Conservation (phyloP, 2,329 filamentous ascomycete species). For the Aaosphaeria pasadenensis region DNA sequence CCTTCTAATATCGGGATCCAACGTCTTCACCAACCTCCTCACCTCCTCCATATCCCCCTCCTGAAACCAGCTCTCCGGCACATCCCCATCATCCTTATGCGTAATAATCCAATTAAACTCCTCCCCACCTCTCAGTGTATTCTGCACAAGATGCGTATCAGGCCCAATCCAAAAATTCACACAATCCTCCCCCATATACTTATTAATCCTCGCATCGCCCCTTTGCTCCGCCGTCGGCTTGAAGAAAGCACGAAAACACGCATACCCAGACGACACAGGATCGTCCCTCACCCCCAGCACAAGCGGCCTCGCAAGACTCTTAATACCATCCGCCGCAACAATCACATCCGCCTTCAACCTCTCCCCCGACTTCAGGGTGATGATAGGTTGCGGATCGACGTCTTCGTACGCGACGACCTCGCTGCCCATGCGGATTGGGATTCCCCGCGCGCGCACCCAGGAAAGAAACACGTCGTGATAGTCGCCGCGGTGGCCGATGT, state of each 20-base stretch:
- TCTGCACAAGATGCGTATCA: constrained; percentile 23
- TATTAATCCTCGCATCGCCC: constrained; percentile 11
- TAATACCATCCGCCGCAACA: constrained; percentile 50
- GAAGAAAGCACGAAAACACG: constrained; percentile 47
- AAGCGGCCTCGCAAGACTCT: constrained; percentile 46
- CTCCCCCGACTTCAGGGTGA: constrained; percentile 14
- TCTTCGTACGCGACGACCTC: constrained; percentile 16
- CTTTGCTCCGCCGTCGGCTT: constrained; percentile 12
- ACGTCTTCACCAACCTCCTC: constrained; percentile 15
- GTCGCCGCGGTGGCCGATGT: constrained; percentile 18
- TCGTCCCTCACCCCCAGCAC: constrained; percentile 49
- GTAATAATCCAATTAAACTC: constrained; percentile 26
- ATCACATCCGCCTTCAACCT: constrained; percentile 44
- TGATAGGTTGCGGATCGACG: constrained; percentile 8
- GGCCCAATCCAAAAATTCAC: constrained; percentile 26
- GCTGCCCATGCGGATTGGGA: constrained; percentile 15
- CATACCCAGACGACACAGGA: constrained; percentile 49
- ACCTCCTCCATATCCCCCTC: constrained; percentile 19
- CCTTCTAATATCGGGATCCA: constrained; percentile 47
- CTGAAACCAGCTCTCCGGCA: constrained; percentile 20
- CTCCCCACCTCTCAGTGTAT: constrained; percentile 21
- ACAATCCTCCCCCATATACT: constrained; percentile 14
- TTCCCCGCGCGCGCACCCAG: constrained; percentile 12
- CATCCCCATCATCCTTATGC: constrained; percentile 20
- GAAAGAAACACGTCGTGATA: constrained; percentile 18